Conservation (phyloP, 129 eudicot species). For the Artemisia annua region DNA sequence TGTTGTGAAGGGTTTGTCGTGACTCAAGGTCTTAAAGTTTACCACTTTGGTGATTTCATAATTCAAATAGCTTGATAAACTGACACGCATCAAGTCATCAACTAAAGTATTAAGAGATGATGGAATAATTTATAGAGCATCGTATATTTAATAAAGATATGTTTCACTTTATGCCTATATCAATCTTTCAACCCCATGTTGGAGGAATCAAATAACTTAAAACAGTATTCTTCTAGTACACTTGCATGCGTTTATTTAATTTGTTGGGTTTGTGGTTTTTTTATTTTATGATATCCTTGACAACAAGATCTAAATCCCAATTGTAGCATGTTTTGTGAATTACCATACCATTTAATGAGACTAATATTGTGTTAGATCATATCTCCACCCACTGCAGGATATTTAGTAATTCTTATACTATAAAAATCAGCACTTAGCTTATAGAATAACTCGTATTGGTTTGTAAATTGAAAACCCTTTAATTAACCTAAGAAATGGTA, state of each 20-base stretch:
- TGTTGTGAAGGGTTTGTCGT: constrained; percentile 27
- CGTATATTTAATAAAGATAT: constrained; percentile 31
- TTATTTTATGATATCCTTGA: background rate
- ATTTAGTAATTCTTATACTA: too few relatives aligned
- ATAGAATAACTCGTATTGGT: too few relatives aligned
- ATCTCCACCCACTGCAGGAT: too few relatives aligned
- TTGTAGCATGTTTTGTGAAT: background rate
- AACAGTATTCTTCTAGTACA: background rate
- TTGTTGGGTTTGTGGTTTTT: background rate
- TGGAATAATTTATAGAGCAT: constrained; percentile 25
- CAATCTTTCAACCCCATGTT: constrained; percentile 36
- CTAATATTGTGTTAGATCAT: too few relatives aligned
- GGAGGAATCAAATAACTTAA: constrained; percentile 36
- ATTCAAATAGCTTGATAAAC: constrained; percentile 1
- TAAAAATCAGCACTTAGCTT: too few relatives aligned
- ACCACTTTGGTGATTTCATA: constrained; percentile 22
- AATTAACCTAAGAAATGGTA: too few relatives aligned
- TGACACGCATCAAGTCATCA: constrained; percentile 25
- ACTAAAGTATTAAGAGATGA: background rate
- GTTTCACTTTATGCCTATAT: constrained; percentile 39
- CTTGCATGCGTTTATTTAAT: background rate
- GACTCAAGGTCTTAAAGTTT: constrained; percentile 21
- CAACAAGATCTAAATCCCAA: background rate
- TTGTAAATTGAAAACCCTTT: too few relatives aligned
- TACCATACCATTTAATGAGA: too few relatives aligned